Evolutionary conservation across 306 rosid genomes (phyloP), one percentile per base, ranked within the genome.

Genomic region (Fagus sylvatica): DNA sequence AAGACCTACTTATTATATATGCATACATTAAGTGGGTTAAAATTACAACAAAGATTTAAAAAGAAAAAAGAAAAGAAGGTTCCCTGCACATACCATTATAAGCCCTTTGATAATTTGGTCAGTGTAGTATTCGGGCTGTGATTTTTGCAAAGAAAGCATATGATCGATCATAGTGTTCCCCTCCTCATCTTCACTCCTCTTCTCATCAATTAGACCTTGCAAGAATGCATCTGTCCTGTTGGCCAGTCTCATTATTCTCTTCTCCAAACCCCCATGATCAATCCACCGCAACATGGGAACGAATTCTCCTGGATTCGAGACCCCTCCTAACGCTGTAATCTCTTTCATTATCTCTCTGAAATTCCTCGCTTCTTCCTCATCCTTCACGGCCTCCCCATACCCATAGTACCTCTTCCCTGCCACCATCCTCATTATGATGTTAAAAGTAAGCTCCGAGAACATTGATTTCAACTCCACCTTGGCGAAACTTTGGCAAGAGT

Each of bases 391-490:
- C 0, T 82, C 79, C 1, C 90, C 97, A 16, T 74, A 89, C n/a
- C n/a, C n/a, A n/a, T n/a, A n/a, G 36, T 86, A 90, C 53, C 98
- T 83, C 78, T 90, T 90, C 0, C 94, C 98, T 0, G 88, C 88
- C 17, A 84, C 89, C 94, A 90, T 93, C 49, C 83, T 87, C 90
- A 89, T 86, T 40, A 87, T 69, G 9, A 77, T 84, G 82, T 90
- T 93, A 53, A 86, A 93, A 1, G 93, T 81, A 4, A 93, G 65
- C 40, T 86, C 88, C 0, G 82, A 4, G 32, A 93, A 77, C 80
- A 59, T 19, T 0, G 90, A 28, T 32, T 42, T 68, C 1, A 90
- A 61, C 33, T 86, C 80, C 28, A 90, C 93, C 41, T 48, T 85
- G 0, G 75, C 41, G 62, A 81, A 87, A 1, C 34, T 66, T 2